phyloP scores from a whole-genome alignment of 768 basidiomycete species.

The Suillus lakei region DNA sequence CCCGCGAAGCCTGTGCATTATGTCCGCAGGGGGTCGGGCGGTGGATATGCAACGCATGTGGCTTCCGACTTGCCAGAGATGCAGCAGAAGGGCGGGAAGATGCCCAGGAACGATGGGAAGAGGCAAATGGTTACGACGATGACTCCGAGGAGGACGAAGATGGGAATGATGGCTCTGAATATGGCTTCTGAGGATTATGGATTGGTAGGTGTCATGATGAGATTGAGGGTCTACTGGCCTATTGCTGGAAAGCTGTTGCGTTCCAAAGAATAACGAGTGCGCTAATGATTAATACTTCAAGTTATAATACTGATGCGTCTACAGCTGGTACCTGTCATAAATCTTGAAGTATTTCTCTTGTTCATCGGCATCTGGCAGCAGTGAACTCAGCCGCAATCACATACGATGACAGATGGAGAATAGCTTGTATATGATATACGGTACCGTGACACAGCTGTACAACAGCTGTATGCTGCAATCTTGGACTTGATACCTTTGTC shows the following conservation, averaged over 20 bases:
- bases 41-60: constrained; percentile 19
- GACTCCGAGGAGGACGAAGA: neutral
- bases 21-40: constrained; percentile 18
- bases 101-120: neutral
- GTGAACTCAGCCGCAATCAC: neutral
- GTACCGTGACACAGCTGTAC: too few species aligned
- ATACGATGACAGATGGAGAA: neutral
- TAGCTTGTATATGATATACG: too few species aligned
- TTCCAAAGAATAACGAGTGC: neutral
- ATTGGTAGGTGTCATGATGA: neutral
- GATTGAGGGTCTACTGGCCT: neutral
- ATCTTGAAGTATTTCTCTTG: neutral
- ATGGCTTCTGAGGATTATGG: neutral
- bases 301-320: neutral
- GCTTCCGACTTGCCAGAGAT: constrained; percentile 14
- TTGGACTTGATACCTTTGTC: too few species aligned
- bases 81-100: constrained; percentile 1
- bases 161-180: neutral
- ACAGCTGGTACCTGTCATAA: neutral
- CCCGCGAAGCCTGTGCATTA: too few species aligned
- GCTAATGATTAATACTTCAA: neutral
- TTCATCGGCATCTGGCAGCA: neutral
- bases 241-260: neutral
- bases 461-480: too few species aligned
- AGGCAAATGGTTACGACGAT: neutral